Conservation (phyloP, 805 yeast species). For the Scheffersomyces stipitis region DNA sequence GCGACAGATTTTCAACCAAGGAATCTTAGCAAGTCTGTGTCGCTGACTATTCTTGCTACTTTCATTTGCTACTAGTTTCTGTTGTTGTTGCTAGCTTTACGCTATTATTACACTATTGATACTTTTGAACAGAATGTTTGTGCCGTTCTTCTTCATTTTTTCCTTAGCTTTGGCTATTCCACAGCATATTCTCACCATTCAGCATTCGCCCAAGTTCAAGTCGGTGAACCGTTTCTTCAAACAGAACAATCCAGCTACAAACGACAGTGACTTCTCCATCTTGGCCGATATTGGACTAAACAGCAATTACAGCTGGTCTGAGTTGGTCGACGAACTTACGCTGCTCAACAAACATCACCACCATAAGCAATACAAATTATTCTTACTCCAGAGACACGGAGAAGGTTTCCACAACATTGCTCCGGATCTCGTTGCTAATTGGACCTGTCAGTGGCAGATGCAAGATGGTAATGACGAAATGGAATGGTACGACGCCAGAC, state of each 20-base stretch:
- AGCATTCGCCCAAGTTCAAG: not conserved
- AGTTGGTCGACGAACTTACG: constrained; percentile 14
- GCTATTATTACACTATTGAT: too few species aligned
- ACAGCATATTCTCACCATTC: not conserved
- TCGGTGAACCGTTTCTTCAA: constrained; percentile 14
- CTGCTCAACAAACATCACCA: constrained; percentile 5
- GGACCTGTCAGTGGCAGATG: constrained; percentile 29
- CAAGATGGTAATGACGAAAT: constrained; percentile 18
- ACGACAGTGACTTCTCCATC: constrained; percentile 12
- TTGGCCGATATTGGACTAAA: constrained; percentile 22
- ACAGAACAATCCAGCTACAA: constrained; percentile 14
- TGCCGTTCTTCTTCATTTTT: not conserved
- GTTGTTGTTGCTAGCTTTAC: too few species aligned
- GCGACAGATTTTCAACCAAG: too few species aligned
- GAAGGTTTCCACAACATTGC: constrained; percentile 35
- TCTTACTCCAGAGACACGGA: constrained; percentile 34
- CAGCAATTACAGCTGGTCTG: constrained; percentile 18
- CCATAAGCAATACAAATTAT: constrained; percentile 17
- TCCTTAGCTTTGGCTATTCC: not conserved
- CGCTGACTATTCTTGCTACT: too few species aligned
- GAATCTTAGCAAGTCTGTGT: too few species aligned
- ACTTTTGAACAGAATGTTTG: not conserved
- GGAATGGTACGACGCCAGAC: constrained; percentile 32
- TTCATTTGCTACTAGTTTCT: too few species aligned
- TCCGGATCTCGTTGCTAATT: constrained; percentile 15